Conservation (phyloP, 2,329 filamentous ascomycete species). For the Diaporthe ampelina region DNA sequence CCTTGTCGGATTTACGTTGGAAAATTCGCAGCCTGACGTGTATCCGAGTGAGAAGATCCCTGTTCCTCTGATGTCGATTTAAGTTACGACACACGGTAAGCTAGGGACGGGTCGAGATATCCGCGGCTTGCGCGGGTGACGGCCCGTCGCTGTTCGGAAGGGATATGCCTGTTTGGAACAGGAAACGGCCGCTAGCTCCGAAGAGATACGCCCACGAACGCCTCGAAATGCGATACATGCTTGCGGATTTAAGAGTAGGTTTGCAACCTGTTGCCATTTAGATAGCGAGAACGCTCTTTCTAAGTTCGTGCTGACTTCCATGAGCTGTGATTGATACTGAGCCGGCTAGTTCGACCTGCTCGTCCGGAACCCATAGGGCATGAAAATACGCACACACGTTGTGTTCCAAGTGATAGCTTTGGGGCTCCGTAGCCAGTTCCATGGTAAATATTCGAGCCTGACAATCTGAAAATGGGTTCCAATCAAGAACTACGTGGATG, state of each 20-base stretch:
- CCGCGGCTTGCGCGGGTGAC: neutral
- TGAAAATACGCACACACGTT: neutral
- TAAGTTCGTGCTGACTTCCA: neutral
- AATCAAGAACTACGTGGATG: neutral
- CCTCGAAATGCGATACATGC: too few species aligned
- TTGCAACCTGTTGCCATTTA: neutral
- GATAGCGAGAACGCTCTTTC: neutral
- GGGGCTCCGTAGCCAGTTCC: too few species aligned
- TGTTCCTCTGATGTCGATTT: neutral
- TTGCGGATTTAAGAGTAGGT: neutral
- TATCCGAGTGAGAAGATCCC: neutral
- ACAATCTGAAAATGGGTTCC: neutral
- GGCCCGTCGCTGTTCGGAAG: neutral
- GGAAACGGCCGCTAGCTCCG: neutral
- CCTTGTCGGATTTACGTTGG: neutral
- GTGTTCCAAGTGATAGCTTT: too few species aligned
- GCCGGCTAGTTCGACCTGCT: neutral
- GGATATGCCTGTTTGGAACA: neutral
- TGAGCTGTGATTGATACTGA: neutral
- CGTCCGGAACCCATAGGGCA: neutral
- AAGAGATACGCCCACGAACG: neutral
- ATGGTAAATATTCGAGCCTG: too few species aligned
- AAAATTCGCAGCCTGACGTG: neutral
- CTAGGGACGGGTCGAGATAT: constrained; percentile 7
- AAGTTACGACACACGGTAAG: neutral